Evolutionary conservation across 1,284 basidiomycete genomes (phyloP).

Genomic region (Naganishia liquefaciens): DNA sequence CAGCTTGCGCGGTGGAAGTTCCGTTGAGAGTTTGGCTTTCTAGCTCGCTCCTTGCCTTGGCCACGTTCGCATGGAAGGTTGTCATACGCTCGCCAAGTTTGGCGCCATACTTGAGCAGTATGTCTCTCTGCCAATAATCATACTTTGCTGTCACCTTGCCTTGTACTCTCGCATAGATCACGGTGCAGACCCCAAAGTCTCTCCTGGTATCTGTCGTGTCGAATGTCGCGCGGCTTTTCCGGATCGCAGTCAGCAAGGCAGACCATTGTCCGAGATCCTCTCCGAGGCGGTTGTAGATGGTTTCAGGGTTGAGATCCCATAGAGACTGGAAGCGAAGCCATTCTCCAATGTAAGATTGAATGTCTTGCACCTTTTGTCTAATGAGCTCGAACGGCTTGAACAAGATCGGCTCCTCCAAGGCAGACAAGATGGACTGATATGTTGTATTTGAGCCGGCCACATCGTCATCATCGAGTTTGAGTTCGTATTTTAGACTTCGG

Average conservation of each 20-base stretch:
- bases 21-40: constrained; percentile 79
- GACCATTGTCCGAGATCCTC: constrained; percentile 93
- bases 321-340: constrained; percentile 99
- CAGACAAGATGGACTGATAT: constrained; percentile 70
- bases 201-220: constrained; percentile 93
- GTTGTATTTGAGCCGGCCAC: constrained; percentile 63
- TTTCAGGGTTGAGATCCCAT: constrained; percentile 97
- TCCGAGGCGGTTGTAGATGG: constrained; percentile 90
- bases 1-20: constrained; percentile 84
- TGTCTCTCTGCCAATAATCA: constrained; percentile 95
- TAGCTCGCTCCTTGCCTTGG: constrained; percentile 89
- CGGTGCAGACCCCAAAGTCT: constrained; percentile 86
- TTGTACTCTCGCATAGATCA: constrained; percentile 98
- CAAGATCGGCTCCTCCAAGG: constrained; percentile 65
- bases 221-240: constrained; percentile 91
- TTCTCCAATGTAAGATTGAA: constrained; percentile 88
- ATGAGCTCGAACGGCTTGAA: constrained; percentile 81
- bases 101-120: constrained; percentile 84
- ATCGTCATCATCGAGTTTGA: constrained; percentile 80
- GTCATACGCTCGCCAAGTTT: constrained; percentile 94
- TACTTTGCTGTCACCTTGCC: constrained; percentile 97
- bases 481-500: constrained; percentile 93
- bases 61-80: constrained; percentile 88
- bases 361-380: constrained; percentile 80
- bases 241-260: constrained; percentile 91